These are phyloP conservation scores for Metschnikowia picachoensis DNA, from an alignment of 805 yeast species.

Conservation along the genomic window DNA sequence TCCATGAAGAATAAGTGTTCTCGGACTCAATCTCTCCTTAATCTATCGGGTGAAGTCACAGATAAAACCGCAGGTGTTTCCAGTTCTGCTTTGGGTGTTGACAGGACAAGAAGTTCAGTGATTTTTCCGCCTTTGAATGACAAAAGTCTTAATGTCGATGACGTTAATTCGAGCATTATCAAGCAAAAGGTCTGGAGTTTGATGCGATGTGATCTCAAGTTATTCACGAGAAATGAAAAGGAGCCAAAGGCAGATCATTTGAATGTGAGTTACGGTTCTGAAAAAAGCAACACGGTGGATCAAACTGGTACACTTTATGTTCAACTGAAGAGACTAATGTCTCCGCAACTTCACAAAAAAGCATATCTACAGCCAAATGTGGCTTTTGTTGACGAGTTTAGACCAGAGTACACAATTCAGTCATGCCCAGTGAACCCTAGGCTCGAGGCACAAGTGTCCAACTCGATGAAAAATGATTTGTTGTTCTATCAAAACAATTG, in stretches of 20 bases:
- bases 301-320: too few relatives aligned
- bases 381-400: slow-evolving; percentile 46
- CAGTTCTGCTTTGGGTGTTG: slow-evolving; percentile 4
- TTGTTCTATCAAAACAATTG: slow-evolving; percentile 39
- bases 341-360: slow-evolving; percentile 8
- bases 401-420: slow-evolving; percentile 52
- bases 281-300: too few relatives aligned
- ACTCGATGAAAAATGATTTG: slow-evolving; percentile 53
- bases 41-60: slow-evolving; percentile 14
- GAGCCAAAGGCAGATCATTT: neutral
- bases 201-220: slow-evolving; percentile 1
- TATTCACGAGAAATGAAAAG: neutral
- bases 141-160: slow-evolving; percentile 1
- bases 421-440: slow-evolving; percentile 51
- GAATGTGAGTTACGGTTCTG: too few relatives aligned
- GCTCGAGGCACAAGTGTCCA: slow-evolving; percentile 45
- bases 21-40: slow-evolving; percentile 36
- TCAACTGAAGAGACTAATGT: too few relatives aligned
- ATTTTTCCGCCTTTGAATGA: slow-evolving; percentile 3
- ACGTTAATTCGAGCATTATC: slow-evolving; percentile 3
- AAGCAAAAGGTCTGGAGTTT: slow-evolving; percentile 1
- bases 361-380: slow-evolving; percentile 28
- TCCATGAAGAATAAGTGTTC: slow-evolving; percentile 17
- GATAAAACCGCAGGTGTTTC: slow-evolving; percentile 12
- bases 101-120: slow-evolving; percentile 7